Evolutionary conservation across 768 basidiomycete species (phyloP), one percentile per base, ranked within the genome.

Genomic region (Dendrothele bispora): DNA sequence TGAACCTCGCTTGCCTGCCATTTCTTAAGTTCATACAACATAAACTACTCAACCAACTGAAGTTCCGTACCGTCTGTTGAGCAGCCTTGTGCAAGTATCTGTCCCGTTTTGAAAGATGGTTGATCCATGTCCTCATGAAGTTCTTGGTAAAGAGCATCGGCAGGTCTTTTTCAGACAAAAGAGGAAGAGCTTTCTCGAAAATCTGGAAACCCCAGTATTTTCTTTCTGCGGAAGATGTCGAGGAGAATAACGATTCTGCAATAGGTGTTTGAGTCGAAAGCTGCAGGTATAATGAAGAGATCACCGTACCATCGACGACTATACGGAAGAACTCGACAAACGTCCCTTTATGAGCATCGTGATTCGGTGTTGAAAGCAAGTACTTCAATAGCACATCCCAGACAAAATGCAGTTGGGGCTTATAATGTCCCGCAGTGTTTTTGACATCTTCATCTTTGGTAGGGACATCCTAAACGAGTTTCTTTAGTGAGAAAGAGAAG

Each of bases 171-270:
- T 80, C 65, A 14, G 77, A 71, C 25, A 91, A 77, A 29, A 83
- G 82, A 14, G 80, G 77, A 34, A 97, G 70, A 7, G 91, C 83
- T 53, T 82, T 86, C 58, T 85, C 81, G 68, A 98, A 90, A 17
- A 95, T 79, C 56, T 88, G 86, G 70, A 98, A 95, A n/a, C 94
- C 95, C 88, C 91, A 95, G 60, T 87, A 91, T 67, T 97, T 95
- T 41, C 92, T 82, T 64, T 94, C 86, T 0, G 86, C 71, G 1
- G 94, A 94, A 0, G 94, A 83, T 17, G 86, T 86, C 6, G 84
- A 72, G 6, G 88, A 83, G 61, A 98, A 97, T 35, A 98, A 68
- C 2, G 90, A 86, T 62, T 95, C 95, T 98, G 15, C 29, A 38
- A 36, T 53, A 22, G 54, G 37, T 25, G 46, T n/a, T 42, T 35